These are phyloP conservation scores for Auricularia sp. DNA, from an alignment of 768 basidiomycete species.

Conservation along the genomic window DNA sequence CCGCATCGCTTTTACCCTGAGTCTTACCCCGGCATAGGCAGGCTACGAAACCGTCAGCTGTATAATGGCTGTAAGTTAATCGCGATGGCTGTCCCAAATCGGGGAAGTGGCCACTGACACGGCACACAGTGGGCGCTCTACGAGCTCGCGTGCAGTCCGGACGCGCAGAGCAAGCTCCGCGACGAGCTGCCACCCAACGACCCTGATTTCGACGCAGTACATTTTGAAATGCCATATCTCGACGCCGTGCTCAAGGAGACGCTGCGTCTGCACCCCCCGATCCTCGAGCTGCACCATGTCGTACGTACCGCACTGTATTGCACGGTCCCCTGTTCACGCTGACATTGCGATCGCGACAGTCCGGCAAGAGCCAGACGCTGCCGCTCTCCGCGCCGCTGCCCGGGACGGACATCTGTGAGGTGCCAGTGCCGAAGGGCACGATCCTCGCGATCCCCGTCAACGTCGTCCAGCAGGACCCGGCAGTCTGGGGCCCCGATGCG, in stretches of 20 bases:
- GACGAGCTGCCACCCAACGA: conserved; percentile 39
- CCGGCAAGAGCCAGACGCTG: conserved; percentile 40
- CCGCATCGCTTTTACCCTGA: neutral
- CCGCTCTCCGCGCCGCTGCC: conserved; percentile 33
- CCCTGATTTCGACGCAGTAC: conserved; percentile 43
- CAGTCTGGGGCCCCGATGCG: conserved; percentile 13
- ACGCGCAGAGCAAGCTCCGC: conserved; percentile 47
- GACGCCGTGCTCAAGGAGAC: conserved; percentile 56
- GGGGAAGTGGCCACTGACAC: conserved; percentile 4
- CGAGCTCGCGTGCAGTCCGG: conserved; percentile 42
- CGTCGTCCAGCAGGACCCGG: conserved; percentile 12
- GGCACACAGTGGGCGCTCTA: conserved; percentile 51
- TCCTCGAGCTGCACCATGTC: conserved; percentile 59
- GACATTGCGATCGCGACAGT: neutral
- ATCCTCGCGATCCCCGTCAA: conserved; percentile 35
- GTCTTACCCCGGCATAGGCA: conserved; percentile 10
- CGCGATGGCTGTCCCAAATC: neutral
- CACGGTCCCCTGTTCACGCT: neutral
- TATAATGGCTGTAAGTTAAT: conserved; percentile 14
- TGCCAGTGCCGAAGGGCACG: conserved; percentile 51
- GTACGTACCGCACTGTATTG: conserved; percentile 11
- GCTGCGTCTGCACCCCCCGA: conserved; percentile 50
- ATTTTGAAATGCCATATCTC: conserved; percentile 40
- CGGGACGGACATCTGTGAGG: conserved; percentile 22
- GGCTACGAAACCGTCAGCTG: conserved; percentile 35